Conservation (phyloP, 148 eudicot species). For the Rhododendron ovatum region DNA sequence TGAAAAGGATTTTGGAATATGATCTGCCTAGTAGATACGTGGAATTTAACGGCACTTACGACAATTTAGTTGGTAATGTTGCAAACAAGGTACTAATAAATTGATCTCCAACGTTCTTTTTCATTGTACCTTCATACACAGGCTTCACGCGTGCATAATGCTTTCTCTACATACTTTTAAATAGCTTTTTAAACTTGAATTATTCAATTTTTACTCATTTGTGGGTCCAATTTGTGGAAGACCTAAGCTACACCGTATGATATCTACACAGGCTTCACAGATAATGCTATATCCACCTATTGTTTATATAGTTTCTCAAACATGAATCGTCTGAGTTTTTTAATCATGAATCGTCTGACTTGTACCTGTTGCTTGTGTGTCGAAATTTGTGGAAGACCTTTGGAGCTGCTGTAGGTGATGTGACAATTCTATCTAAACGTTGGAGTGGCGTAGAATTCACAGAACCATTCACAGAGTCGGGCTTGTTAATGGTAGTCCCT, state of each 20-base stretch:
- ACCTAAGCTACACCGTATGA: neutral
- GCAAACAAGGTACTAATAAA: constrained; percentile 8
- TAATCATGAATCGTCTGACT: neutral
- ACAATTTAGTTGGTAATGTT: constrained; percentile 5
- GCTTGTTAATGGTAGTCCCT: constrained; percentile 25
- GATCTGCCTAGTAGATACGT: neutral
- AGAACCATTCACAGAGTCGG: constrained; percentile 28
- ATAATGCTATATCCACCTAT: neutral
- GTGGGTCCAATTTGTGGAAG: neutral
- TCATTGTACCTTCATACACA: neutral
- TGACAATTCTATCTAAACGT: constrained; percentile 29
- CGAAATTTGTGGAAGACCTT: constrained; percentile 10
- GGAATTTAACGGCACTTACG: constrained; percentile 2
- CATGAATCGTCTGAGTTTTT: neutral
- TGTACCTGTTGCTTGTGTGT: neutral
- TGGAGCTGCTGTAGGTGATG: constrained; percentile 35
- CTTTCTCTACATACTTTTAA: neutral
- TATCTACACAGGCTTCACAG: neutral
- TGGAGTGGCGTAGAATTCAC: constrained; percentile 26
- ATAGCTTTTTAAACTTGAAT: neutral
- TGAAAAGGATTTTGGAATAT: neutral
- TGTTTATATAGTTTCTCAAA: neutral
- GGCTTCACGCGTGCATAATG: neutral
- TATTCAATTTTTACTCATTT: neutral
- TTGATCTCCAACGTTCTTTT: neutral